phyloP scores from a whole-genome alignment of 2,329 filamentous ascomycete genomes.

The Penicillium crustosum region DNA sequence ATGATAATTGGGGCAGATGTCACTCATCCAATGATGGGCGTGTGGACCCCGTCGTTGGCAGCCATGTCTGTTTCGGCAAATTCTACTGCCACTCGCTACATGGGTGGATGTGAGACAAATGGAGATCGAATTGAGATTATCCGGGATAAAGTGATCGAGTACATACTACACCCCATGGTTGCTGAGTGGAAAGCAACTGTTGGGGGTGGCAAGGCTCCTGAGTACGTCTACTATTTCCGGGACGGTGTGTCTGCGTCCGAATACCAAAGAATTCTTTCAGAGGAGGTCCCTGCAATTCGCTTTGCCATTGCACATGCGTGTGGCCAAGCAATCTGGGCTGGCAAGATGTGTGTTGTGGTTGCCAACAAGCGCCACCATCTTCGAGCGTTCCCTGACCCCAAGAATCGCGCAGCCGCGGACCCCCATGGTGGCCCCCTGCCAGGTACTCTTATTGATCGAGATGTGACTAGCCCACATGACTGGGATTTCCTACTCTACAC shows the following conservation, averaged over 20 bases:
- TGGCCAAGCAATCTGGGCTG: slow-evolving; percentile 33
- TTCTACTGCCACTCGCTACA: slow-evolving; percentile 68
- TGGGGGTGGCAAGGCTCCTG: slow-evolving; percentile 57
- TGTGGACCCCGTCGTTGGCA: slow-evolving; percentile 70
- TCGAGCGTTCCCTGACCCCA: slow-evolving; percentile 76
- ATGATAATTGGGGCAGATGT: slow-evolving; percentile 92
- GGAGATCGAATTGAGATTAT: slow-evolving; percentile 80
- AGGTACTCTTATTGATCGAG: slow-evolving; percentile 81
- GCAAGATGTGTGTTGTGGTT: slow-evolving; percentile 81
- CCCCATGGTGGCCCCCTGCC: slow-evolving; percentile 78
- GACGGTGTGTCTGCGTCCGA: slow-evolving; percentile 90
- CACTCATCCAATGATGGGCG: slow-evolving; percentile 74
- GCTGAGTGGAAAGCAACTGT: slow-evolving; percentile 62
- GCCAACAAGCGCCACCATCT: slow-evolving; percentile 94
- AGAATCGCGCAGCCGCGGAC: slow-evolving; percentile 57
- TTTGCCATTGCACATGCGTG: slow-evolving; percentile 11
- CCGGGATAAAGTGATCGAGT: slow-evolving; percentile 62
- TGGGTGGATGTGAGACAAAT: slow-evolving; percentile 78
- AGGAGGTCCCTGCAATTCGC: slow-evolving; percentile 60
- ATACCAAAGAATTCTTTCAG: slow-evolving; percentile 73
- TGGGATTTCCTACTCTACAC: slow-evolving; percentile 80
- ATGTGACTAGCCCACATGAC: slow-evolving; percentile 87
- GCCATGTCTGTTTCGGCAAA: slow-evolving; percentile 85
- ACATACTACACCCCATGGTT: slow-evolving; percentile 65
- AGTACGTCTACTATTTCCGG: slow-evolving; percentile 86